These are phyloP conservation scores for Lepidium africanum DNA, from an alignment of 345 rosid species.

Conservation along the genomic window DNA sequence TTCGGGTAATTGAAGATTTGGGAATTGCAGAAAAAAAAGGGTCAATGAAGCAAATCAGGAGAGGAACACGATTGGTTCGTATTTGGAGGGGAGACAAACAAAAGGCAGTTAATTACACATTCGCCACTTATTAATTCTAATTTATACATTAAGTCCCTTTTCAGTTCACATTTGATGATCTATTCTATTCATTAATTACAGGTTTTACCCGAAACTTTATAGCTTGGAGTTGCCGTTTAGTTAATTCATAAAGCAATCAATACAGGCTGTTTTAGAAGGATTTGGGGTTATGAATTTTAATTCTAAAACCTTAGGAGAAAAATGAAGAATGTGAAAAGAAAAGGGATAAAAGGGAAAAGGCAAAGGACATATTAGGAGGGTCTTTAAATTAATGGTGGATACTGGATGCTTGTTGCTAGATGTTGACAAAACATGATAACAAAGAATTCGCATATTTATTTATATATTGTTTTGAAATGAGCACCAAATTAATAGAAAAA, in stretches of 20 bases:
- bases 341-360: not conserved
- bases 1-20: not conserved
- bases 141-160: not conserved
- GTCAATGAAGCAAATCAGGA: slow-evolving; percentile 17
- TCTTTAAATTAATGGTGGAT: slow-evolving; percentile 17
- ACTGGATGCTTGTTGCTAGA: slow-evolving; percentile 3
- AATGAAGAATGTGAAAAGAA: not conserved
- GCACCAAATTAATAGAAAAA: not conserved
- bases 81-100: slow-evolving; percentile 6
- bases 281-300: not conserved
- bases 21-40: slow-evolving; percentile 17
- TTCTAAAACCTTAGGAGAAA: not conserved
- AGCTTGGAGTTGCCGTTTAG: not conserved
- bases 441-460: slow-evolving; percentile 1
- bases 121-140: not conserved
- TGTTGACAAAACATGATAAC: slow-evolving; percentile 11
- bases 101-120: not conserved
- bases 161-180: not conserved
- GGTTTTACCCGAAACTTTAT: not conserved
- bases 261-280: not conserved
- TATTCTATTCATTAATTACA: too few species aligned
- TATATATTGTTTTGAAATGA: not conserved
- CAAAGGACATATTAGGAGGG: slow-evolving; percentile 5
- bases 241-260: not conserved
- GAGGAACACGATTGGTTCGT: slow-evolving; percentile 20